Conservation (phyloP, 2,329 filamentous ascomycete species). For the Basipetospora chlamydospora region DNA sequence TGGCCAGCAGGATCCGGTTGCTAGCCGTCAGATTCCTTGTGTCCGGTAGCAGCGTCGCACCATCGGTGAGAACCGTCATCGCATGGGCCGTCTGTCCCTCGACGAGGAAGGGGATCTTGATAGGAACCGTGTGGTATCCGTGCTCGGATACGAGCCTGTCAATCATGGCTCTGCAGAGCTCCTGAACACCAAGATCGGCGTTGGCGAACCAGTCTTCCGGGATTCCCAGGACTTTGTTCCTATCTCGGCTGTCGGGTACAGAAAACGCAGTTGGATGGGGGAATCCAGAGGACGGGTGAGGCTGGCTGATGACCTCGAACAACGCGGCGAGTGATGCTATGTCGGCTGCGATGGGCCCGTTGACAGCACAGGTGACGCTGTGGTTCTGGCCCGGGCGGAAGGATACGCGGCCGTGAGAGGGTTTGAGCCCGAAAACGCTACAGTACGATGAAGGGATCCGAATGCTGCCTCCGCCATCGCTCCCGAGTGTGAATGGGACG, state of each 20-base stretch:
- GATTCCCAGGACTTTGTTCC: slow-evolving; percentile 43
- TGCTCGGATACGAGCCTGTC: slow-evolving; percentile 36
- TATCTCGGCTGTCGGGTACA: slow-evolving; percentile 11
- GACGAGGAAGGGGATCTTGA: slow-evolving; percentile 40
- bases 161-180: slow-evolving; percentile 27
- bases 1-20: slow-evolving; percentile 51
- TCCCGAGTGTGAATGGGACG: slow-evolving; percentile 56
- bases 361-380: slow-evolving; percentile 46
- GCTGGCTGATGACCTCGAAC: slow-evolving; percentile 49
- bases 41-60: slow-evolving; percentile 29
- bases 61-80: slow-evolving; percentile 57
- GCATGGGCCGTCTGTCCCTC: slow-evolving; percentile 61
- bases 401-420: slow-evolving; percentile 53
- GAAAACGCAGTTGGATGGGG: slow-evolving; percentile 17
- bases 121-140: slow-evolving; percentile 38
- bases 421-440: slow-evolving; percentile 60
- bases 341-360: slow-evolving; percentile 53
- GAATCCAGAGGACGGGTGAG: slow-evolving; percentile 46
- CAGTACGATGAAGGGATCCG: slow-evolving; percentile 60
- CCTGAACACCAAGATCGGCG: slow-evolving; percentile 25
- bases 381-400: slow-evolving; percentile 42
- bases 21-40: slow-evolving; percentile 37
- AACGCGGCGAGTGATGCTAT: slow-evolving; percentile 51
- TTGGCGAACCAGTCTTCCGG: slow-evolving; percentile 47
- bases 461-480: slow-evolving; percentile 61